Evolutionary conservation across 1,139 yeast species (phyloP), one percentile per base, ranked within the genome.

Genomic region (Sugiyamaella neomexicana): DNA sequence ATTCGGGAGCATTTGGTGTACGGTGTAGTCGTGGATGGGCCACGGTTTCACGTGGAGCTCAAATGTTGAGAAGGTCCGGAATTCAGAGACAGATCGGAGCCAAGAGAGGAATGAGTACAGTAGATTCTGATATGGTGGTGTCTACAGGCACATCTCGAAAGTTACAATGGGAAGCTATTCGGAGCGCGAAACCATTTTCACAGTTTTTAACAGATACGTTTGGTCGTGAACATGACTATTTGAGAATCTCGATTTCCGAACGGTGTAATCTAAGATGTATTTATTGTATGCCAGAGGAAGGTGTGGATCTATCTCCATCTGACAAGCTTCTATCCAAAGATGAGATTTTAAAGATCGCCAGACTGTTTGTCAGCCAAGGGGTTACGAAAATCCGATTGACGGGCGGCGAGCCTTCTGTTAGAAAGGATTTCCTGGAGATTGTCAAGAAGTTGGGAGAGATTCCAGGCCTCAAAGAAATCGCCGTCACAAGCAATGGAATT

Each of bases 211-310:
- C 77, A 0, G 82, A 79, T 59, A 71, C 67, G 9, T 75, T 67
- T 62, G 68, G 71, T 20, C 66, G 82, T 37, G 65, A 68, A 41
- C 82, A 79, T 58, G 75, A 78, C 57, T 79, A 79, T 55, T 62
- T 79, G 45, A 66, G 82, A 41, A 79, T 79, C 17, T 75, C 80
- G 25, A 71, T 79, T 40, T 76, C 82, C 0, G 82, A 79, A 59
- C 60, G 80, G 20, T 79, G 82, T 55, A 79, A 79, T 57, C 63
- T 79, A 16, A 64, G 82, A 13, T 79, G 82, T 59, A 65, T 72
- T n/a, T 79, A 79, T 57, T 79, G 82, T 59, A 79, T 79, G 82
- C 82, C 82, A 0, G 80, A 76, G 53, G 80, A 79, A 51, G 82
- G 82, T 8, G 73, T 79, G 1, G 75, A 72, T 17, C 63, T 79